Base-by-base conservation (phyloP, 1,139 yeast species). In the Yamadazyma sp. region DNA sequence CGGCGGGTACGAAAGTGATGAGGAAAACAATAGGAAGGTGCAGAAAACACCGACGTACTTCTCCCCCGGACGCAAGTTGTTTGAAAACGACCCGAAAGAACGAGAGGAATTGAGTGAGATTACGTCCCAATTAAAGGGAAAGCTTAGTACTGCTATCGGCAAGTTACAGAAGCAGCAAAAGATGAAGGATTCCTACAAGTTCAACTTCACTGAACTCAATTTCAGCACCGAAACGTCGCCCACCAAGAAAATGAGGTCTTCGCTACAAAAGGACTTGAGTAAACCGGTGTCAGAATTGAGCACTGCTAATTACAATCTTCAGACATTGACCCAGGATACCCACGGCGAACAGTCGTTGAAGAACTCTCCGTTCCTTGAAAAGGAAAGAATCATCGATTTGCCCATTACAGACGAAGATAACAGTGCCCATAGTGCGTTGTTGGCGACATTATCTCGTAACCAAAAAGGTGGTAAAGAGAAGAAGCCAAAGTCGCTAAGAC, bases 361-460 rank as follows among this genome's bases (percentile, higher is more conserved):
- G 34, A 54, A 47, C 34, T 59, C 67, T 1, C 67, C 67, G 3
- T 40, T 59, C 26, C 36, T 45, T 17, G 51, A 48, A 22, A 36
- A 44, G 11, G 48, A 42, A 12, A 38, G 47, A 27, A 34, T 41
- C 15, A 43, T 50, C 7, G 37, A 37, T 38, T 47, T 64, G 5
- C 69, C 67, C 2, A 53, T 58, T 10, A 64, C 67, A 1, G 68
- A 67, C 35, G 73, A 66, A 43, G 74, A 67, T 42, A 52, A 65
- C 12, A 67, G 72, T 48, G 76, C 76, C 6, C 76, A 70, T 40
- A 61, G 60, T 44, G 76, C 76, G 3, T 56, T 70, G 33, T 52
- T 67, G 46, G 73, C 74, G 1, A 71, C 76, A 1, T 51, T 69
- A 29, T 56, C 61, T 8, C 46, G 71, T 34, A 44, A 43, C 29